Percentiles rank a stretch among this genome's conserved stretches.
These are phyloP conservation scores for Omphalea diandra DNA, from an alignment of 441 rosid genomes.

Conservation along the genomic window DNA sequence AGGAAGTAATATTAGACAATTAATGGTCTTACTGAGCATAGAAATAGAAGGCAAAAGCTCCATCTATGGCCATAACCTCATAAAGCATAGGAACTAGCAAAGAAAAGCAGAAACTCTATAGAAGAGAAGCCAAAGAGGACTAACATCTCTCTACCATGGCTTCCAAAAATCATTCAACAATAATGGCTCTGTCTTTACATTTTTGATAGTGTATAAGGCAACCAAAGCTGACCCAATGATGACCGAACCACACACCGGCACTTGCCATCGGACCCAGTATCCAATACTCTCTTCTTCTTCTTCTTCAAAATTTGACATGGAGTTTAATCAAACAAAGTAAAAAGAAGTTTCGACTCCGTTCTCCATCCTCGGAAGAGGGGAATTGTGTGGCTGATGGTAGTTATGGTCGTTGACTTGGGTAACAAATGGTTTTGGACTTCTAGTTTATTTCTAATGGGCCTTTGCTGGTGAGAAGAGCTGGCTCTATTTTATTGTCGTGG, in stretches of 20 bases:
- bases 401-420: slow-evolving; percentile 6
- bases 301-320: too few relatives aligned
- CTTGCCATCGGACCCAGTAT: slow-evolving; percentile 44
- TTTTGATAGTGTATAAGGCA: slow-evolving; percentile 25
- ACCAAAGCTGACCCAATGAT: slow-evolving; percentile 19
- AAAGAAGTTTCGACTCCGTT: neutral
- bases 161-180: slow-evolving; percentile 30
- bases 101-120: too few relatives aligned
- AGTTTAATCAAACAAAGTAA: neutral
- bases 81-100: slow-evolving; percentile 24
- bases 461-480: too few relatives aligned
- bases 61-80: slow-evolving; percentile 24
- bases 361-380: neutral
- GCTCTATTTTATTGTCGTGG: neutral
- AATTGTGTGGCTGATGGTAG: neutral
- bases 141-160: slow-evolving; percentile 38
- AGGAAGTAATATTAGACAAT: too few relatives aligned
- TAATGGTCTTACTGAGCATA: slow-evolving; percentile 38
- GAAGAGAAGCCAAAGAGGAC: slow-evolving; percentile 40
- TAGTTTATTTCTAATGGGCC: neutral
- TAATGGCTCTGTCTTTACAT: slow-evolving; percentile 25
- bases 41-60: slow-evolving; percentile 41
- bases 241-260: slow-evolving; percentile 30
- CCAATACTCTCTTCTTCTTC: slow-evolving; percentile 13
- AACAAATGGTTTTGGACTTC: too few relatives aligned